Evolutionary conservation across 106 monocot genomes (phyloP), one percentile per base, ranked within the genome.

Genomic region (Dendrobium officinale): DNA sequence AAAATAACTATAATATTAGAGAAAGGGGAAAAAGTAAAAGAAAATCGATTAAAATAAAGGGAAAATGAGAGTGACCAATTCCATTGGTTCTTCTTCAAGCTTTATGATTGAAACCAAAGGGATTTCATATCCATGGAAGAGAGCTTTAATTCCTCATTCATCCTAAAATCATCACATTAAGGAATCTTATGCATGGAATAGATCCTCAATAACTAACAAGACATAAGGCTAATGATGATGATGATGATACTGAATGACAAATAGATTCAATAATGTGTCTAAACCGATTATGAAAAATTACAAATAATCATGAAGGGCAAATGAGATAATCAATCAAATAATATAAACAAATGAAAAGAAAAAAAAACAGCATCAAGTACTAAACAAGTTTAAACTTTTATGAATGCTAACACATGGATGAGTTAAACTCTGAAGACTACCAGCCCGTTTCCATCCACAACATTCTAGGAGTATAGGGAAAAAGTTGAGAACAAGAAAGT

Each of bases 401-500:
- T 61, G 61, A 61, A 61, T 22, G 61, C 61, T 22, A 61, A 22
- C 10, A 51, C n/a, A 8, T 22, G 15, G 58, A 61, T 6, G 22
- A 19, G 22, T n/a, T 61, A 22, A 61, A 22, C 61, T 61, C 61
- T 61, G 8, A 61, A 61, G 19, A 22, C 61, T n/a, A 1, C 22
- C 2, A 61, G 0, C 22, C 7, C 5, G 10, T 61, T n/a, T 20
- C 61, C 10, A 61, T 61, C 61, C 20, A 61, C 61, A 61, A 61
- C 6, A 61, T 61, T 61, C 6, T 22, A 61, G 20, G 15, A 19
- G n/a, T 61, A 61, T 22, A 22, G 4, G 61, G 5, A 15, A 19
- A 56, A 22, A 61, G 61, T 61, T 61, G 61, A 61, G n/a, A 61
- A n/a, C n/a, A n/a, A 61, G 10, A 61, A 61, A 74, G n/a, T 90